phyloP scores from a whole-genome alignment of 2,329 filamentous ascomycete species.

The Scedosporium dehoogii region DNA sequence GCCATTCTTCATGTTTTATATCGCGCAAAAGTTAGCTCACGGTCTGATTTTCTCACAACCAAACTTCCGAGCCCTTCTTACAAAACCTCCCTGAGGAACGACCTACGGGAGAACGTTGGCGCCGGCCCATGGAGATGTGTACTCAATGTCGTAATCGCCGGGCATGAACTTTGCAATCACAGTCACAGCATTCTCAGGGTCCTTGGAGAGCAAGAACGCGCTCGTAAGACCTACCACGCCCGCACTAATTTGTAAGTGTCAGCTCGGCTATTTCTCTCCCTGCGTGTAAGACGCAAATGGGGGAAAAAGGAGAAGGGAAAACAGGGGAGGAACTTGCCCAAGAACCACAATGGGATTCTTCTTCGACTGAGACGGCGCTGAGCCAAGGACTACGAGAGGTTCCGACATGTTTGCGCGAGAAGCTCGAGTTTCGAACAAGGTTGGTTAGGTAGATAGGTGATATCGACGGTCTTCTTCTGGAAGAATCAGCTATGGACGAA shows the following conservation, averaged over 20 bases:
- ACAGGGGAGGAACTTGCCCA: conserved; percentile 2
- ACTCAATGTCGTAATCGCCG: conserved; percentile 85
- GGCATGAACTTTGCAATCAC: conserved; percentile 84
- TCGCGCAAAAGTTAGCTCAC: conserved; percentile 4
- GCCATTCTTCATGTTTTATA: conserved; percentile 29
- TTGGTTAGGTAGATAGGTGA: not conserved
- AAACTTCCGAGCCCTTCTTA: not conserved
- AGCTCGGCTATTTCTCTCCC: not conserved
- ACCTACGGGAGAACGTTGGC: conserved; percentile 68
- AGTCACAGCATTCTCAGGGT: conserved; percentile 43
- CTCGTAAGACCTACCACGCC: conserved; percentile 43
- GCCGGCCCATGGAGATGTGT: conserved; percentile 81
- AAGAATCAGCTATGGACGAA: not conserved
- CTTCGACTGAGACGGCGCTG: not conserved
- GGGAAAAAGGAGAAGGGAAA: not conserved
- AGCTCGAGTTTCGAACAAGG: not conserved
- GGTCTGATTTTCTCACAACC: conserved; percentile 1
- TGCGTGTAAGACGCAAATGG: not conserved
- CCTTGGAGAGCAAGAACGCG: conserved; percentile 36
- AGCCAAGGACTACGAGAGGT: not conserved
- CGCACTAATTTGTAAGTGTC: conserved; percentile 20
- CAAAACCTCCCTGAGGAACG: not conserved
- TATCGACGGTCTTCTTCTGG: not conserved
- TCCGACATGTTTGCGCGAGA: not conserved
- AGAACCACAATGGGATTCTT: conserved; percentile 3